Evolutionary conservation across 2,329 filamentous ascomycete species (phyloP).

Genomic region (Colletotrichum plurivorum): DNA sequence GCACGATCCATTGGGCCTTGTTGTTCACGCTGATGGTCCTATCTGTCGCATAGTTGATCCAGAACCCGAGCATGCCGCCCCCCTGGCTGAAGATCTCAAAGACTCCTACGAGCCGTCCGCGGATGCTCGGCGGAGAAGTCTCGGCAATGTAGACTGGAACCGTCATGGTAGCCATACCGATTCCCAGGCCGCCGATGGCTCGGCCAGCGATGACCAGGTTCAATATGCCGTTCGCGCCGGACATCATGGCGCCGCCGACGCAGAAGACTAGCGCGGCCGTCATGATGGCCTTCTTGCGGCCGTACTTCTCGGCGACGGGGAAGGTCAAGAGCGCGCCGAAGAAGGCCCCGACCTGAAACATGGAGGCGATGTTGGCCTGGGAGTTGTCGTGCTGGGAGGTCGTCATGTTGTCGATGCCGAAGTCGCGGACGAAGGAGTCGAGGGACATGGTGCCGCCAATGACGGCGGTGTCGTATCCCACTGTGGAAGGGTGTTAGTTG

Average conservation of each 20-base stretch:
- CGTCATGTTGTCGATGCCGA: conserved; percentile 36
- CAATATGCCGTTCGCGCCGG: conserved; percentile 51
- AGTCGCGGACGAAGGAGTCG: conserved; percentile 42
- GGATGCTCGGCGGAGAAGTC: conserved; percentile 65
- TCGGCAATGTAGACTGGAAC: conserved; percentile 73
- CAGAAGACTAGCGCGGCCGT: conserved; percentile 63
- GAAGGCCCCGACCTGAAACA: conserved; percentile 69
- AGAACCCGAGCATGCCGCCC: conserved; percentile 65
- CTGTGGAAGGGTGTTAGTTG: neutral
- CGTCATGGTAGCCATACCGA: conserved; percentile 64
- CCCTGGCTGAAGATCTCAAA: conserved; percentile 66
- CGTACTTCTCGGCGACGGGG: conserved; percentile 68
- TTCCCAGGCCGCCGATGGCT: conserved; percentile 64
- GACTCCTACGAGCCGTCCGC: conserved; percentile 66
- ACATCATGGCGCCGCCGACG: conserved; percentile 63
- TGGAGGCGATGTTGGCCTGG: conserved; percentile 53
- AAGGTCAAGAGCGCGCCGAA: conserved; percentile 69
- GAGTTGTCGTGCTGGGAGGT: conserved; percentile 37
- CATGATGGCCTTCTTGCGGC: conserved; percentile 66
- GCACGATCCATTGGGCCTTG: conserved; percentile 57
- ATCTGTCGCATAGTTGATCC: conserved; percentile 49
- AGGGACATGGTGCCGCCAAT: conserved; percentile 46
- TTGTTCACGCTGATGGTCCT: conserved; percentile 39
- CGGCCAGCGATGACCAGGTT: conserved; percentile 70
- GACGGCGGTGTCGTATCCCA: conserved; percentile 43